Conservation (phyloP, 2,329 filamentous ascomycete species). For the Diplodia seriata region DNA sequence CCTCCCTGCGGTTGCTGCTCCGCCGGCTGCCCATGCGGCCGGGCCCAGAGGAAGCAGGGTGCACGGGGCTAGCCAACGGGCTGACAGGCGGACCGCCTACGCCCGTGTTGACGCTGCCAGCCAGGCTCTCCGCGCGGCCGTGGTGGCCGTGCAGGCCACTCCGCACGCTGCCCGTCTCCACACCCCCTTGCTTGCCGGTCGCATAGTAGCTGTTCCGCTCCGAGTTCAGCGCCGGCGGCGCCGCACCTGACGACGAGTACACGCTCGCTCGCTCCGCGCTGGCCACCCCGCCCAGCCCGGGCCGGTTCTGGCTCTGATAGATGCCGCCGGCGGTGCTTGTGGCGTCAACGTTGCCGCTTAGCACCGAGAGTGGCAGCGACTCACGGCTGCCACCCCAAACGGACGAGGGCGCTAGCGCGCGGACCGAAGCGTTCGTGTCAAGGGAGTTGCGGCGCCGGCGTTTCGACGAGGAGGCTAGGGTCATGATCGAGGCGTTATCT, state of each 20-base stretch:
- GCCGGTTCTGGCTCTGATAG: conserved; percentile 59
- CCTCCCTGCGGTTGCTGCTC: conserved; percentile 30
- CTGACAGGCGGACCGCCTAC: conserved; percentile 47
- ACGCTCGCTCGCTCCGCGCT: conserved; percentile 76
- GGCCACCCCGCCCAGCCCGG: conserved; percentile 61
- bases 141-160: conserved; percentile 78
- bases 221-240: conserved; percentile 69
- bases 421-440: conserved; percentile 85
- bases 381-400: conserved; percentile 83
- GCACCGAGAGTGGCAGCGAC: conserved; percentile 77
- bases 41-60: conserved; percentile 6
- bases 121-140: conserved; percentile 80
- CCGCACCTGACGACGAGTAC: conserved; percentile 71
- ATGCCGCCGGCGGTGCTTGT: conserved; percentile 57
- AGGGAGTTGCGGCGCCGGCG: conserved; percentile 77
- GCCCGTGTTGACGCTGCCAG: conserved; percentile 68
- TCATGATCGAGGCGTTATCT: conserved; percentile 86
- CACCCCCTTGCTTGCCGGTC: conserved; percentile 58
- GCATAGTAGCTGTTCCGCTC: conserved; percentile 82
- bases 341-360: conserved; percentile 72
- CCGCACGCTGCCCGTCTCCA: conserved; percentile 77
- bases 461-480: conserved; percentile 82
- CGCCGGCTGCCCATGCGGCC: conserved; percentile 30
- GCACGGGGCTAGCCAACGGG: conserved; percentile 63
- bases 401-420: conserved; percentile 81